Evolutionary conservation across 352 stramenopile genomes (phyloP), one percentile per base, ranked within the genome.

Genomic region (Pythium insidiosum): DNA sequence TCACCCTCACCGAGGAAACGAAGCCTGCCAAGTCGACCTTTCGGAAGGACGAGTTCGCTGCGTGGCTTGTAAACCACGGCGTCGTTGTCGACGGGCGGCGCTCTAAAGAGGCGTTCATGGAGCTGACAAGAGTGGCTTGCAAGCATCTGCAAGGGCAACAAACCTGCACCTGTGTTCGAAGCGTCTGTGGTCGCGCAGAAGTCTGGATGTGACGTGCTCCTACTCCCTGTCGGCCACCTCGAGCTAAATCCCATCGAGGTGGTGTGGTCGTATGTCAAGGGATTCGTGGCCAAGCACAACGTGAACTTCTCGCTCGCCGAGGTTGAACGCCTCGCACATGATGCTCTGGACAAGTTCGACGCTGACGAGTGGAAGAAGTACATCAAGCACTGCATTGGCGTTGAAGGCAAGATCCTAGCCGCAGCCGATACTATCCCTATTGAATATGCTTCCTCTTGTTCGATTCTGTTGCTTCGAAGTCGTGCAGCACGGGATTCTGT

Each of bases 191-290:
- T 46, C 2, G 54, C 54, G 0, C 0, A 36, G 22, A 1, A 24
- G 15, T 62, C 29, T 5, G 33, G 38, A 1, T 54, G 54, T 33
- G 28, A 53, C 4, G 21, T 58, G 3, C 39, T 53, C 10, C 19
- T 49, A 6, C 33, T 54, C 1, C 47, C 48, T 4, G 54, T 57
- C 12, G 47, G 20, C 5, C 47, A 62, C 13, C 50, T 48, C 1
- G 47, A 61, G 16, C 28, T 58, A 15, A 62, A 62, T 21, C 54
- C 54, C 1, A 62, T 61, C 18, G 54, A 62, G 39, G 28, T 61
- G 34, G 47, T 57, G 0, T 56, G 47, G 40, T 18, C 19, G 1
- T n/a, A 42, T 21, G 21, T 62, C 13, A 62, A 62, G 15, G 10
- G 2, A 7, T 62, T 53, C 34, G 29, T 53, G 15, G 47, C 47